phyloP scores from a whole-genome alignment of 192 early-diverging fungal genomes.

The Umbelopsis sp. region DNA sequence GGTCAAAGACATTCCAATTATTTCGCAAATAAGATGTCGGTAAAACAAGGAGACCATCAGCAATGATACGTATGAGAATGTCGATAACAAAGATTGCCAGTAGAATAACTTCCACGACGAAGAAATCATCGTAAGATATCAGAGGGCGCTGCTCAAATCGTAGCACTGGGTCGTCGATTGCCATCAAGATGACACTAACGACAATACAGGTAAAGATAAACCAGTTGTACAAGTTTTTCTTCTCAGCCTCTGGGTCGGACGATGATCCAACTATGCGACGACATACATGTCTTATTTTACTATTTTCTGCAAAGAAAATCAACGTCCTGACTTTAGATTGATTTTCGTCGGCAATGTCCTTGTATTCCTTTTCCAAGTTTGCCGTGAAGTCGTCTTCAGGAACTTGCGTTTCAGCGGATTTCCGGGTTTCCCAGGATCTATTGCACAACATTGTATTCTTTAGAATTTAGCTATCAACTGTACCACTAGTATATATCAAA shows the following conservation, averaged over 20 bases:
- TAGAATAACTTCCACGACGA: conserved; percentile 4
- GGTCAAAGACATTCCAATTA: conserved; percentile 26
- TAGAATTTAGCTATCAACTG: too few species aligned
- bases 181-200: background rate
- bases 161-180: background rate
- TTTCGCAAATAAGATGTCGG: conserved; percentile 29
- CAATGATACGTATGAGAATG: conserved; percentile 19
- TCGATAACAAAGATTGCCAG: conserved; percentile 26
- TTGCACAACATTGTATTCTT: background rate
- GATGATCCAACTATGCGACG: background rate
- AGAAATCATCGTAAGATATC: background rate
- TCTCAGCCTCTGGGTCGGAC: background rate
- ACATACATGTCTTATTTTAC: conserved; percentile 3
- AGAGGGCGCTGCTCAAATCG: background rate
- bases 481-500: too few species aligned
- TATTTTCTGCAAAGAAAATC: conserved; percentile 4
- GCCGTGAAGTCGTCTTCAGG: conserved; percentile 28
- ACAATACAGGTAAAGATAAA: conserved; percentile 17
- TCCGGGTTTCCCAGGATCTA: background rate
- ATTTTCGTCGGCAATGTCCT: conserved; percentile 20
- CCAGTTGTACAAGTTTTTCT: background rate
- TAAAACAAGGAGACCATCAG: conserved; percentile 20
- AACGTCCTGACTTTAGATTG: conserved; percentile 9
- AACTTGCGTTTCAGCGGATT: background rate
- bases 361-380: conserved; percentile 26